Conservation (phyloP, 1,139 yeast species). For the Hanseniaspora gamundiae region DNA sequence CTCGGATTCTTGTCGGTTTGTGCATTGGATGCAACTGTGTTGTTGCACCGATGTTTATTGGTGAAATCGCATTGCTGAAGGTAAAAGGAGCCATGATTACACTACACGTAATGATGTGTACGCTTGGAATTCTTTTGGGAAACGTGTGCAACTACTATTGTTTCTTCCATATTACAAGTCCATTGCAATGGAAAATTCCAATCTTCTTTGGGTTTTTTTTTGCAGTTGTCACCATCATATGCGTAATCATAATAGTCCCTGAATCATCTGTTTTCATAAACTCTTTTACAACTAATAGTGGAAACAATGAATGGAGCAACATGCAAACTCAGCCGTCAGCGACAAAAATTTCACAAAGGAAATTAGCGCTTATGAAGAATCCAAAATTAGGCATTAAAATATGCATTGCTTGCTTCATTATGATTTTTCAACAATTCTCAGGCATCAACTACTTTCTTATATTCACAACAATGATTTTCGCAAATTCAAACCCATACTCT, state of each 20-base stretch:
- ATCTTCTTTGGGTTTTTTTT: conserved; percentile 35
- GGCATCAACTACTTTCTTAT: conserved; percentile 49
- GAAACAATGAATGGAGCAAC: too few relatives aligned
- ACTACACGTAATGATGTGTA: conserved; percentile 43
- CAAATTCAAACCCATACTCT: conserved; percentile 28
- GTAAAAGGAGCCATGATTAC: conserved; percentile 46
- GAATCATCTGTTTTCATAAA: conserved; percentile 34
- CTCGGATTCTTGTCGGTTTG: conserved; percentile 42
- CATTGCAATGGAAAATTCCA: conserved; percentile 36
- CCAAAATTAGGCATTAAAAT: conserved; percentile 33
- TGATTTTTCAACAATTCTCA: conserved; percentile 48
- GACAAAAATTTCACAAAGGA: conserved; percentile 21
- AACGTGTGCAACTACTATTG: conserved; percentile 38
- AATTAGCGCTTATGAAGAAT: conserved; percentile 29
- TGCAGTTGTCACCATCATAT: conserved; percentile 34
- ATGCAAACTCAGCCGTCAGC: conserved; percentile 31
- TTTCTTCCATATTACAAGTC: conserved; percentile 11
- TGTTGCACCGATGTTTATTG: conserved; percentile 41
- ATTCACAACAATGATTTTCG: conserved; percentile 44
- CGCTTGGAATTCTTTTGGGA: conserved; percentile 45
- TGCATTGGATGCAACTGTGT: conserved; percentile 44
- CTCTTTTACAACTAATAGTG: neutral
- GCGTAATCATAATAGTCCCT: conserved; percentile 33
- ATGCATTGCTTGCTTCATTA: conserved; percentile 38
- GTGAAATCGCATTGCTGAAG: conserved; percentile 40